Percentiles rank a stretch among this genome's conserved stretches.
These are phyloP conservation scores for Mrakia hoshinonis DNA, from an alignment of 768 basidiomycete genomes.

Conservation along the genomic window DNA sequence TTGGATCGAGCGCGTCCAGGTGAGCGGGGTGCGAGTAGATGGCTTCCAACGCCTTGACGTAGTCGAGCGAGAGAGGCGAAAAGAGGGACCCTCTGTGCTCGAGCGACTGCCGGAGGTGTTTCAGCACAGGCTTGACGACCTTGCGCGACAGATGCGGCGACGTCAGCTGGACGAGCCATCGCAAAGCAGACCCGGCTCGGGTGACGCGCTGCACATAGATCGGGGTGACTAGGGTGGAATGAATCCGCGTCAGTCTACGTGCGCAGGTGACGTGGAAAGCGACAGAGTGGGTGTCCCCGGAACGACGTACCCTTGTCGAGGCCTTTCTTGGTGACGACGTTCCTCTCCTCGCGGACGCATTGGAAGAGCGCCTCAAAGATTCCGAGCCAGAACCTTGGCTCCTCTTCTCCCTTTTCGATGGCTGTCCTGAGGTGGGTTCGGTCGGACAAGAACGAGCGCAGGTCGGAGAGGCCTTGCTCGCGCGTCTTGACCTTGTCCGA, in stretches of 20 bases:
- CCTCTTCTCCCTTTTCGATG: slow-evolving; percentile 13
- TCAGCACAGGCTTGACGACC: slow-evolving; percentile 52
- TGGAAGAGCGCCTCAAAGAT: slow-evolving; percentile 67
- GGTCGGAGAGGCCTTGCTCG: slow-evolving; percentile 7
- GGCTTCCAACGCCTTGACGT: slow-evolving; percentile 63
- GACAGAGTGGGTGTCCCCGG: not conserved
- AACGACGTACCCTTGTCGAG: slow-evolving; percentile 20
- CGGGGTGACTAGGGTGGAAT: slow-evolving; percentile 32
- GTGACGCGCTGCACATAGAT: slow-evolving; percentile 55
- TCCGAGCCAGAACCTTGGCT: slow-evolving; percentile 49
- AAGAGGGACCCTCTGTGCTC: slow-evolving; percentile 51
- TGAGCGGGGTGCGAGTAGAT: slow-evolving; percentile 64
- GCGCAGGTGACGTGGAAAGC: not conserved
- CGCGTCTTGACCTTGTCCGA: slow-evolving; percentile 28
- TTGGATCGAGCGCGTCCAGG: slow-evolving; percentile 61
- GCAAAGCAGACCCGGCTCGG: slow-evolving; percentile 58
- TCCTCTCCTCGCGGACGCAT: slow-evolving; percentile 57
- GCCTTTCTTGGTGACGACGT: slow-evolving; percentile 43
- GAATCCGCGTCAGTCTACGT: not conserved
- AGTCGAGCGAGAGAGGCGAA: slow-evolving; percentile 62
- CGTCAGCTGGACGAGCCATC: slow-evolving; percentile 63
- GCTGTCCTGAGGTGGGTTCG: not conserved
- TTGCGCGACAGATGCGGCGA: slow-evolving; percentile 52
- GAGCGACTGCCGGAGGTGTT: slow-evolving; percentile 58
- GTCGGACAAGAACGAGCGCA: slow-evolving; percentile 17